Percentiles rank a stretch among this genome's conserved stretches.
phyloP scores from a whole-genome alignment of 495 filamentous ascomycete species.

The Neurospora tetraspora region DNA sequence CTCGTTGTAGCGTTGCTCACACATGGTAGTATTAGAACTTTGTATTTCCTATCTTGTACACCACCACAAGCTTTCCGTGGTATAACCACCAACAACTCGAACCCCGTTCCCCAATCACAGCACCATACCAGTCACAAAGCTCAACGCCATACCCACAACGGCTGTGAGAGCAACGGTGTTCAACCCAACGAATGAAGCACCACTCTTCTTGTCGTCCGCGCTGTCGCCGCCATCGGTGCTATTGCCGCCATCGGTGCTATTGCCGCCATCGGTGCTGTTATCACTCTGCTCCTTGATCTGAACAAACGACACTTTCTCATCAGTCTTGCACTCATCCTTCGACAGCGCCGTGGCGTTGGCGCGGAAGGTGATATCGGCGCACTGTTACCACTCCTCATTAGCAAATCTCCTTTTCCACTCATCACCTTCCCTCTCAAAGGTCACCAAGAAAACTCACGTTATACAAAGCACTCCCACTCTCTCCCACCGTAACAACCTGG shows the following conservation, averaged over 20 bases:
- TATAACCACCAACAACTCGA: not conserved
- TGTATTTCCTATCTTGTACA: not conserved
- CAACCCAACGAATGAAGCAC: slow-evolving; percentile 6
- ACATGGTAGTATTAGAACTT: not conserved
- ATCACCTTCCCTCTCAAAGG: not conserved
- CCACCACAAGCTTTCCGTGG: not conserved
- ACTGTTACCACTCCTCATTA: slow-evolving; percentile 28
- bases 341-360: slow-evolving; percentile 28
- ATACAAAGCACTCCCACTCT: slow-evolving; percentile 43
- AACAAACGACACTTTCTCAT: slow-evolving; percentile 22
- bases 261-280: not conserved
- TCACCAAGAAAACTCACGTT: slow-evolving; percentile 38
- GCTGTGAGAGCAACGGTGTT: slow-evolving; percentile 34
- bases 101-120: slow-evolving; percentile 3
- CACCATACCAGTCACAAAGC: slow-evolving; percentile 31
- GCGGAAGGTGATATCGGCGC: slow-evolving; percentile 52
- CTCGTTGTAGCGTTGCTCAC: not conserved
- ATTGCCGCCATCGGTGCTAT: not conserved
- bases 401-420: not conserved
- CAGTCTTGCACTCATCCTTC: slow-evolving; percentile 38
- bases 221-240: not conserved
- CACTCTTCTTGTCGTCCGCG: slow-evolving; percentile 1
- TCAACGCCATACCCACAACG: slow-evolving; percentile 44
- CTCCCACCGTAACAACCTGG: slow-evolving; percentile 47
- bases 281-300: slow-evolving; percentile 9